Conservation (phyloP, 2,329 filamentous ascomycete species). For the Venturia asperata region DNA sequence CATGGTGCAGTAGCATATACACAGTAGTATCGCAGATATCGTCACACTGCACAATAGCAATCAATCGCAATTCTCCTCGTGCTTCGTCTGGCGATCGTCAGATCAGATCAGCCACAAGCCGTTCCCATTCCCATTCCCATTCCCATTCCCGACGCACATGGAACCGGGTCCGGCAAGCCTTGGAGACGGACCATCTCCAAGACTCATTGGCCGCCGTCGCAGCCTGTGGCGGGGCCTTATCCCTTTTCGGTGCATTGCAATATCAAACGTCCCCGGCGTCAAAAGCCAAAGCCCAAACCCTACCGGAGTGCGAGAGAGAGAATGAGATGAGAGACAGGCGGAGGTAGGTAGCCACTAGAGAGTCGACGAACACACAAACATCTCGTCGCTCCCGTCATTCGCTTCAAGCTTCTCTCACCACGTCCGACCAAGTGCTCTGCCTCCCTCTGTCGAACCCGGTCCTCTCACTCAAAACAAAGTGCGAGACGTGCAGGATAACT, state of each 20-base stretch:
- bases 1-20: too few species aligned
- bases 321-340: neutral
- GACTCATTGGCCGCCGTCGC: neutral
- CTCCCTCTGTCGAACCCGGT: neutral
- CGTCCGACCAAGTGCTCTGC: neutral
- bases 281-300: slow-evolving; percentile 3
- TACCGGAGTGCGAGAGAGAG: neutral
- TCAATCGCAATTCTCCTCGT: slow-evolving; percentile 1
- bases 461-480: neutral
- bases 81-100: neutral
- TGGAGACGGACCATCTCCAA: too few species aligned
- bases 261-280: slow-evolving; percentile 8
- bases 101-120: slow-evolving; percentile 5
- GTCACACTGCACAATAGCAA: neutral
- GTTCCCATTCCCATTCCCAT: neutral
- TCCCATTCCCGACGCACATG: neutral
- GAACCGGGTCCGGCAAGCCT: neutral
- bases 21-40: too few species aligned
- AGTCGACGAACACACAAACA: neutral
- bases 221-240: neutral
- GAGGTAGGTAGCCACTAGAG: too few species aligned
- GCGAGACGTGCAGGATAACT: neutral
- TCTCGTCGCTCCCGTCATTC: neutral
- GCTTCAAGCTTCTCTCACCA: neutral
- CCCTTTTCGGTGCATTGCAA: neutral